Percentiles rank a stretch among this genome's conserved stretches.
These are phyloP conservation scores for Alloteropsis semialata DNA, from an alignment of 176 grass and related monocot genomes.

Conservation along the genomic window DNA sequence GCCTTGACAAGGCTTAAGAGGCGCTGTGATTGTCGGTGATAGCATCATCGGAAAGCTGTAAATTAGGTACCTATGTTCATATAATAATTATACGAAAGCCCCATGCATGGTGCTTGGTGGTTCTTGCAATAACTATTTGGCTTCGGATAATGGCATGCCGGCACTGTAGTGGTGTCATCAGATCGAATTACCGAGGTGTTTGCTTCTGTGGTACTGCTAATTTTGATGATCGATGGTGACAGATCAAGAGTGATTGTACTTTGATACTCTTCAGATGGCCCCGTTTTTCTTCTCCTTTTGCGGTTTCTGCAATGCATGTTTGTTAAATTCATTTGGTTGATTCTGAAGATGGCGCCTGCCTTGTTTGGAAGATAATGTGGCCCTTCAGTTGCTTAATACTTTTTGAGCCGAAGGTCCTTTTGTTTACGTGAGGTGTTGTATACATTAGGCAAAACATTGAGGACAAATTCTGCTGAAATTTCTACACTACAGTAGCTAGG, in stretches of 20 bases:
- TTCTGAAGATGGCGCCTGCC: too few relatives aligned
- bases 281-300: background rate
- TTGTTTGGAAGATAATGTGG: background rate
- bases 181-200: background rate
- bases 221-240: background rate
- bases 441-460: background rate
- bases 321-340: background rate
- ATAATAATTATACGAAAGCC: conserved; percentile 36
- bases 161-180: background rate
- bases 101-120: background rate
- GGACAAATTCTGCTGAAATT: background rate
- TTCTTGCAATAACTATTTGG: background rate
- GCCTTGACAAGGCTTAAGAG: background rate
- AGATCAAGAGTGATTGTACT: too few relatives aligned
- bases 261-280: background rate
- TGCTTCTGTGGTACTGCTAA: background rate
- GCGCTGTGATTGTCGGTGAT: conserved; percentile 6
- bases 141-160: background rate
- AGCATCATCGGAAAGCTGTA: conserved; percentile 33
- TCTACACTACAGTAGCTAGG: background rate
- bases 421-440: background rate
- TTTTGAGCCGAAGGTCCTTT: background rate
- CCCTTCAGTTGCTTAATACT: background rate
- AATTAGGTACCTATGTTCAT: conserved; percentile 7
- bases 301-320: background rate